Percentiles rank a stretch among this genome's conserved stretches.
phyloP scores from a whole-genome alignment of 2,329 filamentous ascomycete species.

The Lasiodiplodia hormozganensis region DNA sequence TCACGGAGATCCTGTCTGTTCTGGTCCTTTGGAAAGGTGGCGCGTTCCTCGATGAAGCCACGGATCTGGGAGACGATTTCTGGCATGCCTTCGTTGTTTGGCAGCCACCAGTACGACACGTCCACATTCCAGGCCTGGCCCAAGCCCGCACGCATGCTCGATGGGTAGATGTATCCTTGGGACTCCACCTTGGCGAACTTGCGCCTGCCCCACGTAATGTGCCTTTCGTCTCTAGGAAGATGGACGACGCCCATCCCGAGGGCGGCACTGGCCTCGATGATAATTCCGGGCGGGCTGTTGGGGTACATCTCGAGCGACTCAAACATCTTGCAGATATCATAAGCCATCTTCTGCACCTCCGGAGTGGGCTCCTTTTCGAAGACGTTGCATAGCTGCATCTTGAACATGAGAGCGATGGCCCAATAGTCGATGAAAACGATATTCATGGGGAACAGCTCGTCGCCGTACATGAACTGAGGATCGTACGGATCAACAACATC shows the following conservation, averaged over 20 bases:
- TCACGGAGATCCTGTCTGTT: slow-evolving; percentile 72
- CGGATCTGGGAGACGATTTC: slow-evolving; percentile 78
- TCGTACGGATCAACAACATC: slow-evolving; percentile 78
- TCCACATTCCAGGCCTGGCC: slow-evolving; percentile 76
- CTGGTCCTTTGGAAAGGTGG: slow-evolving; percentile 57
- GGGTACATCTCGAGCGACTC: slow-evolving; percentile 79
- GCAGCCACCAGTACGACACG: slow-evolving; percentile 86
- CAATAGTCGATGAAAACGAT: slow-evolving; percentile 78
- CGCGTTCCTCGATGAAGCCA: slow-evolving; percentile 80
- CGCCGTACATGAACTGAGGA: slow-evolving; percentile 72
- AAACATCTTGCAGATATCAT: slow-evolving; percentile 77
- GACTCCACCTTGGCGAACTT: slow-evolving; percentile 81
- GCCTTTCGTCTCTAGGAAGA: slow-evolving; percentile 74
- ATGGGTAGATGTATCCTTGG: slow-evolving; percentile 85
- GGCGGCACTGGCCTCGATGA: slow-evolving; percentile 76
- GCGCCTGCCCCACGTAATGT: slow-evolving; percentile 79
- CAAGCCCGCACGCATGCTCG: slow-evolving; percentile 76
- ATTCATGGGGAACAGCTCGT: slow-evolving; percentile 76
- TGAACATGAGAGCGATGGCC: slow-evolving; percentile 80
- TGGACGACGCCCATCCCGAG: slow-evolving; percentile 80
- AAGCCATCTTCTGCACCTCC: slow-evolving; percentile 68
- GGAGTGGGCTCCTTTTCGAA: slow-evolving; percentile 58
- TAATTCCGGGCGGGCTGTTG: slow-evolving; percentile 70
- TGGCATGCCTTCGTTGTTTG: slow-evolving; percentile 77
- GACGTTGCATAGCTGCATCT: slow-evolving; percentile 70